Evolutionary conservation across 306 rosid genomes (phyloP), one percentile per base, ranked within the genome.

Genomic region (Citrullus amarus): DNA sequence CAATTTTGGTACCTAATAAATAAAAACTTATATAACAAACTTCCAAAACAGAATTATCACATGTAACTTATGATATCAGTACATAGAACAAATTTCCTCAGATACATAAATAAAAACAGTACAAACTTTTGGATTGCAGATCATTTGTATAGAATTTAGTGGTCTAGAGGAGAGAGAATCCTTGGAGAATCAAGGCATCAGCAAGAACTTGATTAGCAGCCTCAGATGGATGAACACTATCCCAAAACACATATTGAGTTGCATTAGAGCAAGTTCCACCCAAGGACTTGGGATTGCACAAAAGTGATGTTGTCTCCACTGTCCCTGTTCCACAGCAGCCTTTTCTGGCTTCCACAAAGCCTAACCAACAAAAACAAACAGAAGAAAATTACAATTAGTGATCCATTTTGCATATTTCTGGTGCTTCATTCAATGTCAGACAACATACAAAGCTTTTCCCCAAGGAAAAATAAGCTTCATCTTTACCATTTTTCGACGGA

Each of bases 321-420:
- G 81, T 82, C 61, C 97, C 98, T 8, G 97, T 92, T n/a, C 98
- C 97, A 75, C 98, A 94, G 82, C 98, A 94, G 32, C 98, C 98
- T 89, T 83, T 90, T 32, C 87, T 88, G 72, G 90, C 91, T 82
- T 92, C 98, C 25, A 55, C 81, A 79, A 94, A 94, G 30, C 98
- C 97, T 94, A 50, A 57, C 53, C 55, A 38, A 25, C 28, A 56
- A 41, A 41, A 25, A 34, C 0, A 5, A 0, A 63, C 69, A 8
- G 4, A 25, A 7, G 0, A 53, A 39, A 9, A 17, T 25, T 6
- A 66, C 3, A n/a, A 22, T 83, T 16, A 28, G 77, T 68, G 36
- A 41, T 38, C 28, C 50, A 41, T 67, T 18, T 41, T 67, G 32
- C 30, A 18, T 18, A 6, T 68, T 9, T 41, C 32, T 20, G 34